phyloP scores from a whole-genome alignment of 2,329 filamentous ascomycete genomes.

The Fusarium subglutinans region DNA sequence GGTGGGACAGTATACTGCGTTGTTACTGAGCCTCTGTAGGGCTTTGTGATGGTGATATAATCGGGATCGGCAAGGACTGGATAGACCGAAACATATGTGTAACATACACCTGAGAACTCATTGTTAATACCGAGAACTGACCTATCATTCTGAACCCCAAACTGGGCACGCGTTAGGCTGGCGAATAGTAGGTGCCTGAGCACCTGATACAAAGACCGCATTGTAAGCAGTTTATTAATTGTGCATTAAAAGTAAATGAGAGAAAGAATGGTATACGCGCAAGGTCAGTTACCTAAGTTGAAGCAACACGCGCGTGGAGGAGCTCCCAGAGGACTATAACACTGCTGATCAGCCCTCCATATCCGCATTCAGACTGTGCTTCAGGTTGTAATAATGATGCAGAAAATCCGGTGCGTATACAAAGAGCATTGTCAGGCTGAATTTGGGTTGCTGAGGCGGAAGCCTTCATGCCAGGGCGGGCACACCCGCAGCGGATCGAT shows the following conservation, averaged over 20 bases:
- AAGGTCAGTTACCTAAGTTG: background rate
- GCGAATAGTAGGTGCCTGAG: conserved; percentile 17
- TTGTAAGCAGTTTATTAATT: background rate
- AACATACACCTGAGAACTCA: conserved; percentile 35
- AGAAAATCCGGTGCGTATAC: background rate
- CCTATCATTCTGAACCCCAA: conserved; percentile 36
- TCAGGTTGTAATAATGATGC: background rate
- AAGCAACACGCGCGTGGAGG: background rate
- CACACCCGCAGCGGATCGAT: conserved; percentile 1
- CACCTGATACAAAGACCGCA: conserved; percentile 16
- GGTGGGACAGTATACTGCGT: conserved; percentile 34
- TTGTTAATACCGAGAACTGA: conserved; percentile 35
- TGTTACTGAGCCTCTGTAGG: conserved; percentile 30
- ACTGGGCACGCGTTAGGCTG: background rate
- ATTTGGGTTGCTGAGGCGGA: conserved; percentile 30
- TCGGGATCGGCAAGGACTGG: conserved; percentile 34
- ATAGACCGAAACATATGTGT: conserved; percentile 42
- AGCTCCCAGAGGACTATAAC: conserved; percentile 19
- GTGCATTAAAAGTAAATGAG: conserved; percentile 4
- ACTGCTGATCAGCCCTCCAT: background rate
- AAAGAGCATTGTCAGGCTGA: conserved; percentile 27
- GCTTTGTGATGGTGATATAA: conserved; percentile 37
- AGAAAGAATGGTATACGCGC: background rate
- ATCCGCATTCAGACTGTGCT: conserved; percentile 15
- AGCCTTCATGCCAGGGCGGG: conserved; percentile 27